phyloP scores from a whole-genome alignment of 192 early-diverging fungal genomes.

The Cetraspora pellucida region DNA sequence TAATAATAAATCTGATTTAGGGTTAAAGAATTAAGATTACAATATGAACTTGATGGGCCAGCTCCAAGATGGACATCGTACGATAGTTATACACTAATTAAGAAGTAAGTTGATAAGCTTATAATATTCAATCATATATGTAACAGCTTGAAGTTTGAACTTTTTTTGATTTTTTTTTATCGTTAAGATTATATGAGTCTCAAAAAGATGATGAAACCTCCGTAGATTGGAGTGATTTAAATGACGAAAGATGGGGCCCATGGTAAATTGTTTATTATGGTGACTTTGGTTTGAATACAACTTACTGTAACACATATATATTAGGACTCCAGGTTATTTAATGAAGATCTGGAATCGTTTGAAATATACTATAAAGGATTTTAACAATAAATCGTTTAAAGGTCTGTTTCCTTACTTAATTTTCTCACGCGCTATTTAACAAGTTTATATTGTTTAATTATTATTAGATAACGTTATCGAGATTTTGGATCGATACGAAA shows the following conservation, averaged over 20 bases:
- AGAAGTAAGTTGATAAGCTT: not conserved
- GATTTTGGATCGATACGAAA: not conserved
- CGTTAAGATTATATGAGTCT: not conserved
- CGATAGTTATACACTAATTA: not conserved
- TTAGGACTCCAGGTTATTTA: not conserved
- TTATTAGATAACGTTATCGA: not conserved
- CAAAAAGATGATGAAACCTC: not conserved
- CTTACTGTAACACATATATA: not conserved
- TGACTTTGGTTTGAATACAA: not conserved
- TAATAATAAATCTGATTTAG: not conserved
- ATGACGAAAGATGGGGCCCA: conserved; percentile 5
- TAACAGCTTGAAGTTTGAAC: not conserved
- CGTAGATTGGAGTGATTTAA: not conserved
- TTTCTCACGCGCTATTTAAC: not conserved
- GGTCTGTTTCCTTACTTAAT: not conserved
- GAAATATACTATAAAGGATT: conserved; percentile 17
- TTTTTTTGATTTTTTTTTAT: not conserved
- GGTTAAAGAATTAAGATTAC: not conserved
- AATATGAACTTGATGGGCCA: not conserved
- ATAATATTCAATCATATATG: not conserved
- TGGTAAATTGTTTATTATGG: not conserved
- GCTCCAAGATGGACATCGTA: not conserved
- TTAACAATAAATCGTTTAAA: not conserved
- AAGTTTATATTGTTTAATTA: not conserved
- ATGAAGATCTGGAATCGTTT: conserved; percentile 1